Percentiles rank a stretch among this genome's conserved stretches.
Evolutionary conservation across 2,329 filamentous ascomycete species (phyloP).

Genomic region (Colletotrichum sp.): DNA sequence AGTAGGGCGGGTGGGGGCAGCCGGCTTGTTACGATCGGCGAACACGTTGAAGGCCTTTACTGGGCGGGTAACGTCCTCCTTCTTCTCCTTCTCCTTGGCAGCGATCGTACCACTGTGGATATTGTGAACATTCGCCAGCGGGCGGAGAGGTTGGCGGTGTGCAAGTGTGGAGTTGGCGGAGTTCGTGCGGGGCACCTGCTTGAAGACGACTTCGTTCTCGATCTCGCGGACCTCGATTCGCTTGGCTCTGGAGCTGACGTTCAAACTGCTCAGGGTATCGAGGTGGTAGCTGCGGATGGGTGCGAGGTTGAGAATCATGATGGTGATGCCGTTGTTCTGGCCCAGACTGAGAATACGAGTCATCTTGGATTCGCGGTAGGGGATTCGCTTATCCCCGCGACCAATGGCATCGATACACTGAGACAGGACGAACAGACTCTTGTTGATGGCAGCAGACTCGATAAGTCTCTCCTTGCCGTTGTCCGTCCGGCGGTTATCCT

Average conservation of each 20-base stretch:
- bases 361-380: conserved; percentile 97
- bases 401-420: conserved; percentile 97
- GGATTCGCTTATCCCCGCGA: conserved; percentile 75
- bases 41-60: conserved; percentile 88
- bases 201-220: conserved; percentile 93
- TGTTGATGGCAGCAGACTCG: conserved; percentile 98
- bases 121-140: conserved; percentile 78
- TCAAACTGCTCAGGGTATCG: conserved; percentile 91
- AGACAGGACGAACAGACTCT: conserved; percentile 91
- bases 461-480: conserved; percentile 91
- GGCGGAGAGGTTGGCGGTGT: conserved; percentile 77
- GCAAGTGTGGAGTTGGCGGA: conserved; percentile 43
- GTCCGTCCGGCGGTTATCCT: conserved; percentile 93
- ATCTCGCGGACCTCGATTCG: conserved; percentile 95
- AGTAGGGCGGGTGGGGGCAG: conserved; percentile 35
- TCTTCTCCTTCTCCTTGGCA: conserved; percentile 45
- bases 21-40: conserved; percentile 69
- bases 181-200: conserved; percentile 68
- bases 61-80: conserved; percentile 69
- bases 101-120: conserved; percentile 65
- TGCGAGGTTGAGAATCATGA: conserved; percentile 96
- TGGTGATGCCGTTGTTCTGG: conserved; percentile 92
- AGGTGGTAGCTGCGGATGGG: conserved; percentile 92
- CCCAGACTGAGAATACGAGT: conserved; percentile 90
- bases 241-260: conserved; percentile 94